These are phyloP conservation scores for Effrenium voratum DNA, from an alignment of 73 alveolate genomes.

Conservation along the genomic window DNA sequence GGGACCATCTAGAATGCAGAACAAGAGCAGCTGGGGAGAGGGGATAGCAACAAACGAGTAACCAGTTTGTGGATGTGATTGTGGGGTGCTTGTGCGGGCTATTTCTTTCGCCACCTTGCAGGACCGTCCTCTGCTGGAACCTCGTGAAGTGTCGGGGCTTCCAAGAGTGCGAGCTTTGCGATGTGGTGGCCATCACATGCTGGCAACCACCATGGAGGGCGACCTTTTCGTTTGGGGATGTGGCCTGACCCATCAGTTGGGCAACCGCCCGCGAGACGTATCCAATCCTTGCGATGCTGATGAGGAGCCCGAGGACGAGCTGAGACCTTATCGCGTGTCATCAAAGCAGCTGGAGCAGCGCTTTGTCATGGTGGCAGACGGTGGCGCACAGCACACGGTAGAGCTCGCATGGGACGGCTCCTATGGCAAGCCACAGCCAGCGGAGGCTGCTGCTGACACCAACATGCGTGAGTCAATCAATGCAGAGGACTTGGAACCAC, in stretches of 20 bases:
- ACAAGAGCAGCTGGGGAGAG: too few species aligned
- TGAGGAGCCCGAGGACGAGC: slow-evolving; percentile 70
- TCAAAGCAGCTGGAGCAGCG: slow-evolving; percentile 80
- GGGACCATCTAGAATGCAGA: background rate
- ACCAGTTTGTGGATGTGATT: background rate
- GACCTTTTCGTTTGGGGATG: slow-evolving; percentile 78
- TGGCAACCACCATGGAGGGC: slow-evolving; percentile 59
- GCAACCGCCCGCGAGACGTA: slow-evolving; percentile 74
- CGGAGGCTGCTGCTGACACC: background rate
- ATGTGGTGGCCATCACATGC: slow-evolving; percentile 60
- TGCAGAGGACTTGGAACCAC: background rate
- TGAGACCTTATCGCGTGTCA: slow-evolving; percentile 58
- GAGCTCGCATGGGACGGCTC: slow-evolving; percentile 61
- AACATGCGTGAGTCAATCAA: background rate
- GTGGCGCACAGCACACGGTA: slow-evolving; percentile 92
- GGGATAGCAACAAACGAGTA: too few species aligned
- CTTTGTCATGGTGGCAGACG: slow-evolving; percentile 84
- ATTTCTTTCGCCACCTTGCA: background rate
- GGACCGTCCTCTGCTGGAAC: slow-evolving; percentile 70
- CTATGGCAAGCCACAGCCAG: slow-evolving; percentile 32
- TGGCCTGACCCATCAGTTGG: slow-evolving; percentile 80
- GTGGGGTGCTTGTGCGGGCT: background rate
- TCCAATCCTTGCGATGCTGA: slow-evolving; percentile 7
- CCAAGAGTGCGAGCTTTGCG: slow-evolving; percentile 64
- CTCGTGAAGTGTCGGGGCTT: slow-evolving; percentile 61